Percentiles rank a stretch among this genome's conserved stretches.
Evolutionary conservation across 208 protist species (phyloP).

Genomic region (Leishmania mexicana): DNA sequence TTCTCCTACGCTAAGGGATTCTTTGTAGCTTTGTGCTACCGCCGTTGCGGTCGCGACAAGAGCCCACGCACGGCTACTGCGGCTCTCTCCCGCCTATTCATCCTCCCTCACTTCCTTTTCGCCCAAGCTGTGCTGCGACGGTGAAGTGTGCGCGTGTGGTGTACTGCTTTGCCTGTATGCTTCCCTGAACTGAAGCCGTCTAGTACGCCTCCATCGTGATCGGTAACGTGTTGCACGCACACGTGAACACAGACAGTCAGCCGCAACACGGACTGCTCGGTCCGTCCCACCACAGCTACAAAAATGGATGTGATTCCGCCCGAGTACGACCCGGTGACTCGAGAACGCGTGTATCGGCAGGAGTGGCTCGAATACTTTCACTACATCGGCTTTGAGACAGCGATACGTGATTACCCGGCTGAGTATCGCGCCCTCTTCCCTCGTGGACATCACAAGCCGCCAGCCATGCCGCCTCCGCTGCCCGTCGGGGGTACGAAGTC

Average conservation of each 20-base stretch:
- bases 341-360: conserved; percentile 81
- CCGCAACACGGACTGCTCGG: not conserved
- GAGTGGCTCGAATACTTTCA: conserved; percentile 91
- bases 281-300: not conserved
- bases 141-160: not conserved
- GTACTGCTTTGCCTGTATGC: not conserved
- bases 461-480: conserved; percentile 1
- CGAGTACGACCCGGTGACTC: conserved; percentile 73
- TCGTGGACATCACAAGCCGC: conserved; percentile 19
- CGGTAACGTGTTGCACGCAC: not conserved
- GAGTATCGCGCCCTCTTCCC: conserved; percentile 68
- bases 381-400: conserved; percentile 72
- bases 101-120: not conserved
- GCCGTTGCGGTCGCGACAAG: not conserved
- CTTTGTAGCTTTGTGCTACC: not conserved
- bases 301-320: conserved; percentile 81
- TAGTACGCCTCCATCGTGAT: not conserved
- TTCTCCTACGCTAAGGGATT: not conserved
- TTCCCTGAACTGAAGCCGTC: not conserved
- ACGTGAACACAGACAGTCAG: not conserved
- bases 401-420: conserved; percentile 53
- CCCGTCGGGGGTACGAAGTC: conserved; percentile 1
- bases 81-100: not conserved
- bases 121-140: not conserved
- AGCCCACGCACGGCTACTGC: not conserved